Conservation (phyloP, 2,329 filamentous ascomycete species). For the Paecilomyces fulvus region DNA sequence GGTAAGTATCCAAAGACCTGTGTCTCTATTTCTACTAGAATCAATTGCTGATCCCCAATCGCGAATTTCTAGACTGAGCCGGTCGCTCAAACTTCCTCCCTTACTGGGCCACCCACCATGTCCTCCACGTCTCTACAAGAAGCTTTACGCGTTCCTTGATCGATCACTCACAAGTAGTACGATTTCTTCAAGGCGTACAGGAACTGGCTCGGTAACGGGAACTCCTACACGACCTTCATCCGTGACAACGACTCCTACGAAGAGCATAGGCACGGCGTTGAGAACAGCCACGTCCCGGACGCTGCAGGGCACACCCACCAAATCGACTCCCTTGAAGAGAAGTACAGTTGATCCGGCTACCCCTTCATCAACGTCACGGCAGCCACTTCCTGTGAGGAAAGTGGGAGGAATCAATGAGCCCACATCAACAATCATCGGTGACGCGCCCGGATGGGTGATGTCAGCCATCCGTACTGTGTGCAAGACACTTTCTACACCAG, state of each 20-base stretch:
- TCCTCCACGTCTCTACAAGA: slow-evolving; percentile 71
- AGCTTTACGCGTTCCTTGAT: slow-evolving; percentile 72
- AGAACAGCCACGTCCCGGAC: slow-evolving; percentile 21
- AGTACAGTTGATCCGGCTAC: slow-evolving; percentile 22
- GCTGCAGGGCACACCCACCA: slow-evolving; percentile 36
- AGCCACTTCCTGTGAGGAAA: slow-evolving; percentile 2
- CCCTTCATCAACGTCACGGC: slow-evolving; percentile 13
- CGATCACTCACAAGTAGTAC: slow-evolving; percentile 48
- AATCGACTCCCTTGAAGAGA: slow-evolving; percentile 33
- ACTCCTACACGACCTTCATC: slow-evolving; percentile 5
- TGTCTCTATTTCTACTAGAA: neutral
- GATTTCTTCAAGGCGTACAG: slow-evolving; percentile 26
- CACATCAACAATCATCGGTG: slow-evolving; percentile 22
- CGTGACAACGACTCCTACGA: slow-evolving; percentile 25
- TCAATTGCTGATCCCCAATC: neutral
- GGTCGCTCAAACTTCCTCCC: slow-evolving; percentile 64
- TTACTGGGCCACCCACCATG: slow-evolving; percentile 70
- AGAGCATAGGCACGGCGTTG: slow-evolving; percentile 19
- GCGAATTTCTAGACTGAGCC: slow-evolving; percentile 55
- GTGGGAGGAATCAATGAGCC: slow-evolving; percentile 12
- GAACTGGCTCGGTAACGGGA: slow-evolving; percentile 11
- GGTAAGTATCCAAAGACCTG: slow-evolving; percentile 39
- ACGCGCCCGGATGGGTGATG: slow-evolving; percentile 58
- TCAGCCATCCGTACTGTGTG: slow-evolving; percentile 60
- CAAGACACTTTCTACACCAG: slow-evolving; percentile 49